Conservation (phyloP, 495 filamentous ascomycete genomes). For the Neurospora sp. region DNA sequence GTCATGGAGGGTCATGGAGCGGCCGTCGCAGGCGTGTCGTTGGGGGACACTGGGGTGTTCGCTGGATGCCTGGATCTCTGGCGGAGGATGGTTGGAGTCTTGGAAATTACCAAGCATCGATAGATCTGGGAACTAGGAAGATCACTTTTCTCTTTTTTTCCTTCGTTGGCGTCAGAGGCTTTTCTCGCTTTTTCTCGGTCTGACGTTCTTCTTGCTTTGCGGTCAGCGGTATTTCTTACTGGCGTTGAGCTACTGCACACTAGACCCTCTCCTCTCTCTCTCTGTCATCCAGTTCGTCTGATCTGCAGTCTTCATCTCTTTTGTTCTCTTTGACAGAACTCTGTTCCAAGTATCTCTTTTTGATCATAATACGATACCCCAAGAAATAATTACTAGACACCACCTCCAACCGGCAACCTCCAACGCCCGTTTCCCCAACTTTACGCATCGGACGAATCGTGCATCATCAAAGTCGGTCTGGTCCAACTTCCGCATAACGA, state of each 20-base stretch:
- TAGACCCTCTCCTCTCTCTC: not conserved
- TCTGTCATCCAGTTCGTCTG: not conserved
- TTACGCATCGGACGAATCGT: not conserved
- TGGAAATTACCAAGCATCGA: not conserved
- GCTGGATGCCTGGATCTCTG: not conserved
- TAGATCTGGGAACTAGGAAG: not conserved
- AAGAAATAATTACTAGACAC: not conserved
- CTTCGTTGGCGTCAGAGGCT: not conserved
- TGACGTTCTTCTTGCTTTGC: not conserved
- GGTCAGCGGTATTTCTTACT: not conserved
- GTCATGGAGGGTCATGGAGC: not conserved
- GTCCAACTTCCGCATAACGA: not conserved
- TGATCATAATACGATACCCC: not conserved
- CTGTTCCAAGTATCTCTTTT: not conserved
- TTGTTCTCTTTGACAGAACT: not conserved
- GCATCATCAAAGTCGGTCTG: not conserved
- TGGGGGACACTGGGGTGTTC: not conserved
- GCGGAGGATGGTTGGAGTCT: not conserved
- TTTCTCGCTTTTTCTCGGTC: not conserved
- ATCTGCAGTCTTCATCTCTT: not conserved
- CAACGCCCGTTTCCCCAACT: not conserved
- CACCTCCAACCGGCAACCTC: not conserved
- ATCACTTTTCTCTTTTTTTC: not conserved
- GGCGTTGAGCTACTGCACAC: not conserved
- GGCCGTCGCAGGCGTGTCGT: not conserved